phyloP scores from a whole-genome alignment of 2,329 filamentous ascomycete genomes.

The Thielaviopsis punctulata region DNA sequence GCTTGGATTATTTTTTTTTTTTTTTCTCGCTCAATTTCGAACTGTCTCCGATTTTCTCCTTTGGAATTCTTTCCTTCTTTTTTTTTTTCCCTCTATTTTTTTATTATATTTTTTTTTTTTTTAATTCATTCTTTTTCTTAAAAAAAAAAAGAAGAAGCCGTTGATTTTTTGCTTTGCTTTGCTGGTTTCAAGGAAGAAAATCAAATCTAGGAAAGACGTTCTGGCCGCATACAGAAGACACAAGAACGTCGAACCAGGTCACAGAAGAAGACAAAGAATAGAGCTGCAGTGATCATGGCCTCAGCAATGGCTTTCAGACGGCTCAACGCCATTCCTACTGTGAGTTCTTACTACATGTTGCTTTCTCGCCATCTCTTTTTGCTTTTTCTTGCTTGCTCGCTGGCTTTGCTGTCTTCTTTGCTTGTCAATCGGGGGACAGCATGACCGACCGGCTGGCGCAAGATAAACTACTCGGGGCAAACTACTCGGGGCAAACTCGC shows the following conservation, averaged over 20 bases:
- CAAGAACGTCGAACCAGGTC: neutral
- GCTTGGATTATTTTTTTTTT: neutral
- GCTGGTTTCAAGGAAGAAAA: neutral
- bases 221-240: too few species aligned
- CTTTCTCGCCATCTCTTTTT: neutral
- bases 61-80: neutral
- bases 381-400: constrained; percentile 4
- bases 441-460: neutral
- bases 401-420: constrained; percentile 15
- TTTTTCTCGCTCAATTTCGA: neutral
- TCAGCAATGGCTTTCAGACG: constrained; percentile 49
- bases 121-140: neutral
- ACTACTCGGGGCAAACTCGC: too few species aligned
- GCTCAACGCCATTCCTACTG: constrained; percentile 37
- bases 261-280: neutral
- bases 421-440: constrained; percentile 5
- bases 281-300: constrained; percentile 27
- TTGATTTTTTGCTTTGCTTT: neutral
- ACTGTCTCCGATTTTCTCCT: constrained; percentile 1
- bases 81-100: constrained; percentile 3
- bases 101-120: constrained; percentile 5
- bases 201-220: neutral
- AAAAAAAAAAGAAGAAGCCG: neutral
- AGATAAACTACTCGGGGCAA: neutral
- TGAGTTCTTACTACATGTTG: too few species aligned